phyloP scores from a whole-genome alignment of 495 filamentous ascomycete species.

The Daldinia loculata region DNA sequence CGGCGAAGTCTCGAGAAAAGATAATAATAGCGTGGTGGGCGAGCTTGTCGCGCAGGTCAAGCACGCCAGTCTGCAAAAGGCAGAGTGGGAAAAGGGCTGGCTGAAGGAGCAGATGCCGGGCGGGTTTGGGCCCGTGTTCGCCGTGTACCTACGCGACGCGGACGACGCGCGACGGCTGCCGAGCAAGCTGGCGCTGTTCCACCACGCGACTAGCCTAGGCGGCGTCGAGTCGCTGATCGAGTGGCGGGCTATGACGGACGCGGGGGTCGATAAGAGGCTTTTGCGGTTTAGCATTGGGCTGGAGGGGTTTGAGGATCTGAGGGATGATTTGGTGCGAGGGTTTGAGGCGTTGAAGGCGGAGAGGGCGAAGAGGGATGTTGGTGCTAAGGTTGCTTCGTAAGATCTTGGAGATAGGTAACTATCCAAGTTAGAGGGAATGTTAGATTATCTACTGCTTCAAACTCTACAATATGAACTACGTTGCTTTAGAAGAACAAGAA shows the following conservation, averaged over 20 bases:
- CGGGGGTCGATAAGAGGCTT: constrained; percentile 72
- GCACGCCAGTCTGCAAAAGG: constrained; percentile 80
- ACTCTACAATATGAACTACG: neutral
- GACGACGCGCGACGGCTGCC: constrained; percentile 73
- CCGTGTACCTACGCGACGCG: constrained; percentile 69
- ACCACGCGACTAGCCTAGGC: constrained; percentile 93
- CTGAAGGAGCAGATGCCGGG: constrained; percentile 88
- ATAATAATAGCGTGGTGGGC: constrained; percentile 53
- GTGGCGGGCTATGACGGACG: constrained; percentile 87
- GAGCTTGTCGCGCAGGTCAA: constrained; percentile 66
- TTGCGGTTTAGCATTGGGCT: constrained; percentile 86
- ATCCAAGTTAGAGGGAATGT: neutral
- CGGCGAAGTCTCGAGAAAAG: constrained; percentile 53
- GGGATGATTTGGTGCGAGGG: constrained; percentile 74
- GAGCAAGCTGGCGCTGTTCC: constrained; percentile 80
- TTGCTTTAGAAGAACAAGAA: neutral
- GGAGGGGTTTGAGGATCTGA: constrained; percentile 87
- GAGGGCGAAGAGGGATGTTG: constrained; percentile 11
- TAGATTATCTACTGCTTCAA: neutral
- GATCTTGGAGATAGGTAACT: neutral
- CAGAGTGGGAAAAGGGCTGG: constrained; percentile 69
- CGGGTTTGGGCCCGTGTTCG: constrained; percentile 90
- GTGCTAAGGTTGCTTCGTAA: neutral
- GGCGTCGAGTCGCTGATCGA: constrained; percentile 95
- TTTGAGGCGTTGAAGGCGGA: constrained; percentile 66